Conservation (phyloP, 331 rosid species). For the Pyracantha coccinea region DNA sequence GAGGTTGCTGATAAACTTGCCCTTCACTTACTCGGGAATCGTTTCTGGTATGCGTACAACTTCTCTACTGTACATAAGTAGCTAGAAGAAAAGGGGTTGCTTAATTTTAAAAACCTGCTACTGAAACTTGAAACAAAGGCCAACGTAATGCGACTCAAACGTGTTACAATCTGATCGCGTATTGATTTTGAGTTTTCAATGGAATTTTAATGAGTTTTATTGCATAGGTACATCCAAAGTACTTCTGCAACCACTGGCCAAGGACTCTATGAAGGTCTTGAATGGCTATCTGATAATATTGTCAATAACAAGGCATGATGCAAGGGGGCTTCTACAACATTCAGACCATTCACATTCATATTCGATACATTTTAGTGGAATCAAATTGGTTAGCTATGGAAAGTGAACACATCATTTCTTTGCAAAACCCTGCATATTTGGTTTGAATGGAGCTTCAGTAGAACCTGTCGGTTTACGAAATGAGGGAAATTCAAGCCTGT, state of each 20-base stretch:
- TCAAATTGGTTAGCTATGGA: background rate
- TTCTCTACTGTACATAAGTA: no score
- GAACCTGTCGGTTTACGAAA: background rate
- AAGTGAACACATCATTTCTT: background rate
- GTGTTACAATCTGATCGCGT: background rate
- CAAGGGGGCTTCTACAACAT: background rate
- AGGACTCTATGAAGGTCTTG: slow-evolving; percentile 30
- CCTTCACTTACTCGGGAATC: slow-evolving; percentile 25
- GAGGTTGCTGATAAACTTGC: slow-evolving; percentile 38
- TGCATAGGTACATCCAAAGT: slow-evolving; percentile 25
- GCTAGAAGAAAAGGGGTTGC: no score
- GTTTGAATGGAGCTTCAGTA: background rate
- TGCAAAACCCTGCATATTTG: background rate
- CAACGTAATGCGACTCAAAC: no score
- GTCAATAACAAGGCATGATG: background rate
- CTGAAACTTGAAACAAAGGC: background rate
- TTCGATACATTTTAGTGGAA: background rate
- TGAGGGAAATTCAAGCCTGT: background rate
- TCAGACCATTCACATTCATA: background rate
- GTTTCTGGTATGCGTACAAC: slow-evolving; percentile 16
- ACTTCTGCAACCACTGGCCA: slow-evolving; percentile 29
- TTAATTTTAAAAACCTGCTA: background rate
- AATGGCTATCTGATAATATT: background rate
- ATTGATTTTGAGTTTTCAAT: background rate
- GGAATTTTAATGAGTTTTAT: background rate